Percentiles rank a stretch among this genome's conserved stretches.
Conservation (phyloP, 1,139 yeast genomes). For the Kodamaea suecica region DNA sequence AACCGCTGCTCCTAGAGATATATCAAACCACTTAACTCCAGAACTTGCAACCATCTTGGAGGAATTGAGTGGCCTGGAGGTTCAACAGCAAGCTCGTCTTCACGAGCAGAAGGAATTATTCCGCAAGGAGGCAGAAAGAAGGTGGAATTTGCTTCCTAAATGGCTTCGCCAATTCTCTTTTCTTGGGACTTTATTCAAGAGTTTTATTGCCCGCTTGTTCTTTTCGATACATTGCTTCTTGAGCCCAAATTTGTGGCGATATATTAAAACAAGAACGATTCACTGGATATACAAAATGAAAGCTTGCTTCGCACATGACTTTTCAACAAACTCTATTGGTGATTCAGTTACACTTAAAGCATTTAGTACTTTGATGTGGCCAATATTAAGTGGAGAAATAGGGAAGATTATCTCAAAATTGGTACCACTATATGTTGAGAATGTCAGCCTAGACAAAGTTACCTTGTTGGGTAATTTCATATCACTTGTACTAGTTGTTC, state of each 20-base stretch:
- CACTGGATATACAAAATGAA: conserved; percentile 22
- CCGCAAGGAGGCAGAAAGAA: conserved; percentile 1
- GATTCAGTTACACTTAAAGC: conserved; percentile 28
- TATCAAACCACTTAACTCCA: conserved; percentile 32
- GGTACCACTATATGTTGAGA: conserved; percentile 10
- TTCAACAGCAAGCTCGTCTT: not conserved
- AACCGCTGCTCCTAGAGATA: conserved; percentile 32
- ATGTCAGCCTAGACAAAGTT: conserved; percentile 39
- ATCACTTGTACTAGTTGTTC: conserved; percentile 38
- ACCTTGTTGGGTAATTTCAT: conserved; percentile 42
- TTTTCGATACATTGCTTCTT: conserved; percentile 1
- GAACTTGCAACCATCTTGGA: conserved; percentile 29
- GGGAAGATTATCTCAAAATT: conserved; percentile 24
- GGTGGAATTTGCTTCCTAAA: conserved; percentile 1
- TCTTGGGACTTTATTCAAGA: not conserved
- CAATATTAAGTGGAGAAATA: conserved; percentile 35
- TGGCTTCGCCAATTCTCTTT: conserved; percentile 2
- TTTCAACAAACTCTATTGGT: conserved; percentile 25
- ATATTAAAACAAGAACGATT: conserved; percentile 6
- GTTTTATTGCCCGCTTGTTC: not conserved
- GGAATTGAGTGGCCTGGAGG: conserved; percentile 11
- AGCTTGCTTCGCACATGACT: conserved; percentile 38
- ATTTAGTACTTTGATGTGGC: conserved; percentile 41
- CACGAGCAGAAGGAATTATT: not conserved
- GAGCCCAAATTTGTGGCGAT: not conserved